These are phyloP conservation scores for Marasmius fiardii DNA, from an alignment of 1,284 basidiomycete genomes.

Conservation along the genomic window DNA sequence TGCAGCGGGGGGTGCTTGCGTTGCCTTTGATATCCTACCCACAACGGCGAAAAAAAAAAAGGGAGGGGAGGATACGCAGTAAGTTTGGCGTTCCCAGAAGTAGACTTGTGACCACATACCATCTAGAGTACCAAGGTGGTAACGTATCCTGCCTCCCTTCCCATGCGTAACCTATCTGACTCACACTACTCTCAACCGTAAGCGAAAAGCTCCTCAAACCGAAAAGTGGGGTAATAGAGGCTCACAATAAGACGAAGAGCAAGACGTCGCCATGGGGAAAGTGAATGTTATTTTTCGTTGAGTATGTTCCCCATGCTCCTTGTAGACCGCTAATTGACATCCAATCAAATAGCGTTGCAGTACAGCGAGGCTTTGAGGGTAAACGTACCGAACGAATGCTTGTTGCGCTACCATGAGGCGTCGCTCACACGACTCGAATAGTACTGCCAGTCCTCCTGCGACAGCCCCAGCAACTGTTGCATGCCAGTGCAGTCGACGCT, in stretches of 20 bases:
- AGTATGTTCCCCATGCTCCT: background rate
- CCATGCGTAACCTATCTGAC: background rate
- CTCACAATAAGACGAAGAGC: background rate
- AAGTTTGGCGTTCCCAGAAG: background rate
- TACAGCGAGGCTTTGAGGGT: background rate
- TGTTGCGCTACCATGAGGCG: background rate
- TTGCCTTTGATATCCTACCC: background rate
- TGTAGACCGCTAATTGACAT: background rate
- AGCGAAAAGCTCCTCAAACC: background rate
- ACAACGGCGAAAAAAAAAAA: too few relatives aligned
- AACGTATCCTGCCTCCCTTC: background rate
- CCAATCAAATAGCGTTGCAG: background rate
- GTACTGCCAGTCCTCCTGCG: background rate
- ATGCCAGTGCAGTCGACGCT: background rate
- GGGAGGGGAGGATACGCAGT: background rate
- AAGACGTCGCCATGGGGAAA: background rate
- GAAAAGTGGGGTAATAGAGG: background rate
- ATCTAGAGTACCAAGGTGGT: background rate
- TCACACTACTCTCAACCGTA: background rate
- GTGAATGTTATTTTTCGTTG: background rate
- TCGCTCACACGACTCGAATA: background rate
- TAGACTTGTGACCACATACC: background rate
- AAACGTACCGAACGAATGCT: background rate
- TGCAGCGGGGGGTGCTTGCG: background rate
- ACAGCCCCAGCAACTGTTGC: background rate